Evolutionary conservation across 176 grass and related monocot species (phyloP).

Genomic region (Oryza nivara): DNA sequence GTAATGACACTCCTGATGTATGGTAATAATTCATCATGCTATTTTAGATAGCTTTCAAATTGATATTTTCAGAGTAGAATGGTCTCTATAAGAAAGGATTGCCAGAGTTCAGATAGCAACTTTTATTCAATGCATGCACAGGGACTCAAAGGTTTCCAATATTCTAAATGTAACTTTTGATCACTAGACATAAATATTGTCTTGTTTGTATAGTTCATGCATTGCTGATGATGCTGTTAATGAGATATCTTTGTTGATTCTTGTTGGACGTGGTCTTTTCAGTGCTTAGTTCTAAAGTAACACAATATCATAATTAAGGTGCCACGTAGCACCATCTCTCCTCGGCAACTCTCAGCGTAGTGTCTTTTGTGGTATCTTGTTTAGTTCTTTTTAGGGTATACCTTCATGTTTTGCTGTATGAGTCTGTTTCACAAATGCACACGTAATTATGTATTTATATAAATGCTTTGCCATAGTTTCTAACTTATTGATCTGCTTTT

Average conservation of each 20-base stretch:
- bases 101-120: constrained; percentile 2
- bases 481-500: background rate
- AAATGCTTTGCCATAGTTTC: background rate
- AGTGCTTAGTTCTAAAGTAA: background rate
- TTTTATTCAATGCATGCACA: constrained; percentile 3
- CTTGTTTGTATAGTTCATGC: background rate
- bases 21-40: constrained; percentile 5
- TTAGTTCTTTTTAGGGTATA: background rate
- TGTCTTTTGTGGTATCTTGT: constrained; percentile 12
- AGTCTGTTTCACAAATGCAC: background rate
- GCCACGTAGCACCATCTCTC: background rate
- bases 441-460: background rate
- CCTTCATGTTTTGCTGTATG: background rate
- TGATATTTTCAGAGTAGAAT: constrained; percentile 16
- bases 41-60: background rate
- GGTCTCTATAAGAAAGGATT: background rate
- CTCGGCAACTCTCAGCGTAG: background rate
- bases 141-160: background rate
- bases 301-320: constrained; percentile 7
- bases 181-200: background rate
- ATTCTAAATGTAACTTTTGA: background rate
- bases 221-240: background rate
- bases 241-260: background rate
- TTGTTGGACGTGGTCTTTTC: background rate
- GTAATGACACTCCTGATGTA: background rate